Conservation (phyloP, 163 green algal species). For the Scenedesmus sp. region DNA sequence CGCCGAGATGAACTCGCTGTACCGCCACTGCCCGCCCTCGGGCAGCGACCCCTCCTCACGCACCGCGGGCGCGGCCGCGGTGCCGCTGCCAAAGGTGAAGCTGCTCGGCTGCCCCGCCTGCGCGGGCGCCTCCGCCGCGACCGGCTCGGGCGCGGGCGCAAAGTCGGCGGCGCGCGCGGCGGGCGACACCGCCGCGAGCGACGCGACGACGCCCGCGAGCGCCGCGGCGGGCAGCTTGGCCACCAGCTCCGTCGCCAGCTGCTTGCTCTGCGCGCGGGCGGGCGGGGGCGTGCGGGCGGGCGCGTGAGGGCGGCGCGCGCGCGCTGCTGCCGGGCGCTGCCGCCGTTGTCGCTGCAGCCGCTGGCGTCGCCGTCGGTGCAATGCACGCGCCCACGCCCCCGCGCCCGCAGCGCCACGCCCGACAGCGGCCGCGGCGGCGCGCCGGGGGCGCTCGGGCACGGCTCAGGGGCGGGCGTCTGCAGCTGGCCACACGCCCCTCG, state of each 20-base stretch:
- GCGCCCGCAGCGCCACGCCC: too few relatives aligned
- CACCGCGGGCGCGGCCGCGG: slow-evolving; percentile 22
- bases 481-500: too few relatives aligned
- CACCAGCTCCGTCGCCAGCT: slow-evolving; percentile 65
- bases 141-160: slow-evolving; percentile 51
- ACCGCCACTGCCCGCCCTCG: slow-evolving; percentile 97
- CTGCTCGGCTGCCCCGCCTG: too few relatives aligned
- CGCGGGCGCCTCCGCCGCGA: slow-evolving; percentile 19
- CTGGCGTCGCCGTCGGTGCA: too few relatives aligned
- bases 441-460: too few relatives aligned
- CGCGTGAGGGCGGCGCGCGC: too few relatives aligned
- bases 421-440: too few relatives aligned
- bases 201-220: slow-evolving; percentile 60
- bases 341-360: too few relatives aligned
- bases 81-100: slow-evolving; percentile 14
- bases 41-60: slow-evolving; percentile 44
- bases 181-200: slow-evolving; percentile 40
- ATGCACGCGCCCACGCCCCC: too few relatives aligned
- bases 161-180: slow-evolving; percentile 58
- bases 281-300: too few relatives aligned
- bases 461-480: too few relatives aligned
- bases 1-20: slow-evolving; percentile 97
- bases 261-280: slow-evolving; percentile 61
- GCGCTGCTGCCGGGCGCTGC: too few relatives aligned
- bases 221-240: slow-evolving; percentile 68